These are phyloP conservation scores for Mycena polygramma DNA, from an alignment of 768 basidiomycete genomes.

Conservation along the genomic window DNA sequence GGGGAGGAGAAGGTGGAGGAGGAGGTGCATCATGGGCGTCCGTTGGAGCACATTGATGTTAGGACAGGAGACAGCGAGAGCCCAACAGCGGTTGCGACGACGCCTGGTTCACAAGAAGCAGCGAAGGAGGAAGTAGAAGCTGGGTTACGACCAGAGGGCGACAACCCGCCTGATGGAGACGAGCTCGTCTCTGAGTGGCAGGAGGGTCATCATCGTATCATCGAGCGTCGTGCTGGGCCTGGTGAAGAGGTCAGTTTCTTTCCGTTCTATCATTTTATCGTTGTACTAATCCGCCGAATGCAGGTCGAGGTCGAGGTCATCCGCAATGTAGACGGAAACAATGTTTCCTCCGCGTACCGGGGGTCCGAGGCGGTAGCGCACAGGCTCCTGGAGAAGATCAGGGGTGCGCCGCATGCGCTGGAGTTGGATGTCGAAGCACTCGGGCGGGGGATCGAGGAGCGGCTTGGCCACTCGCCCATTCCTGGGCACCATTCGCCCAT, in stretches of 20 bases:
- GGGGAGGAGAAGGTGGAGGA: conserved; percentile 19
- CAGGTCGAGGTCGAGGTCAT: conserved; percentile 77
- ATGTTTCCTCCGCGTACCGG: conserved; percentile 37
- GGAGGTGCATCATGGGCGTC: conserved; percentile 29
- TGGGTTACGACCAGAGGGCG: conserved; percentile 42
- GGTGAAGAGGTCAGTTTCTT: conserved; percentile 65
- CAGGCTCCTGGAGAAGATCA: conserved; percentile 44
- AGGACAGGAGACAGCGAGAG: conserved; percentile 22
- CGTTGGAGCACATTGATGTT: conserved; percentile 33
- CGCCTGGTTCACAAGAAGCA: conserved; percentile 36
- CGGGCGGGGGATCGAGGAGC: conserved; percentile 32
- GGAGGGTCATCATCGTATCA: conserved; percentile 76
- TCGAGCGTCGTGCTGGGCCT: conserved; percentile 70
- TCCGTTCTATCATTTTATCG: background rate
- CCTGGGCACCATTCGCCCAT: background rate
- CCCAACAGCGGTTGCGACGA: conserved; percentile 33
- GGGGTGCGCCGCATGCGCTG: conserved; percentile 26
- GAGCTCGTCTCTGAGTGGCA: conserved; percentile 69
- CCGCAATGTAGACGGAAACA: conserved; percentile 49
- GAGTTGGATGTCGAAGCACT: conserved; percentile 37
- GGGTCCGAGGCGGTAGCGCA: conserved; percentile 40
- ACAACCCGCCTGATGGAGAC: conserved; percentile 60
- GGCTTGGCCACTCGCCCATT: conserved; percentile 20
- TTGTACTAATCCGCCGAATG: background rate
- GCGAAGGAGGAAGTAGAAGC: conserved; percentile 33